These are phyloP conservation scores for Aspergillus sclerotiicarbonarius DNA, from an alignment of 495 filamentous ascomycete species.

Conservation along the genomic window DNA sequence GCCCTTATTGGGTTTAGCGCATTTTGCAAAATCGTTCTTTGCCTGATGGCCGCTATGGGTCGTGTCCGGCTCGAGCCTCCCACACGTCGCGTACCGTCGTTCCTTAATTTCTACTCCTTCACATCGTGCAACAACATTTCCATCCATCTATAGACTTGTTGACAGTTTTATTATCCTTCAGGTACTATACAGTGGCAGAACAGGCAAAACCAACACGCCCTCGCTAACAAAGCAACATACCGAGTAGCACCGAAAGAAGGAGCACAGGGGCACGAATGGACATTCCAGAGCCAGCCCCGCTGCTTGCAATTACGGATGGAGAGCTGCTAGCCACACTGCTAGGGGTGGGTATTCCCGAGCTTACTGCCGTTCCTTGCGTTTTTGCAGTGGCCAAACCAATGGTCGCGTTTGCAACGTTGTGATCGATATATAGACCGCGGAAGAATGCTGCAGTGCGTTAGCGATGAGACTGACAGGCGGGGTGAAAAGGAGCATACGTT, in stretches of 20 bases:
- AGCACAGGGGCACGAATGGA: neutral
- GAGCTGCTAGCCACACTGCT: neutral
- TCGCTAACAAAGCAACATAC: neutral
- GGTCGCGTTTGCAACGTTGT: conserved; percentile 11
- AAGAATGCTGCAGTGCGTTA: conserved; percentile 12
- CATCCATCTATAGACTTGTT: too few species aligned
- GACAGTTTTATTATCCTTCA: too few species aligned
- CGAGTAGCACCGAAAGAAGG: neutral
- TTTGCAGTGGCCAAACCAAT: conserved; percentile 12
- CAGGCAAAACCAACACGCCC: neutral
- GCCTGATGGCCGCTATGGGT: too few species aligned
- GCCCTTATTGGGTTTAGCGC: too few species aligned
- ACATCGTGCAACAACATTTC: too few species aligned
- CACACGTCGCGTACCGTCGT: too few species aligned
- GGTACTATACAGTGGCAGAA: neutral
- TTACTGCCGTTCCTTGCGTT: neutral
- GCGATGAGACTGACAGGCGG: too few species aligned
- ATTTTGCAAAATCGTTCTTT: too few species aligned
- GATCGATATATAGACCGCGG: conserved; percentile 15
- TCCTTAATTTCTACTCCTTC: too few species aligned
- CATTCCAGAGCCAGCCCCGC: neutral
- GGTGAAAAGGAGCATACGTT: too few species aligned
- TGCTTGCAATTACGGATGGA: neutral
- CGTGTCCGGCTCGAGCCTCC: too few species aligned
- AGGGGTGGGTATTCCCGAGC: neutral